phyloP scores from a whole-genome alignment of 2,329 filamentous ascomycete species.

The Neurospora sp. region DNA sequence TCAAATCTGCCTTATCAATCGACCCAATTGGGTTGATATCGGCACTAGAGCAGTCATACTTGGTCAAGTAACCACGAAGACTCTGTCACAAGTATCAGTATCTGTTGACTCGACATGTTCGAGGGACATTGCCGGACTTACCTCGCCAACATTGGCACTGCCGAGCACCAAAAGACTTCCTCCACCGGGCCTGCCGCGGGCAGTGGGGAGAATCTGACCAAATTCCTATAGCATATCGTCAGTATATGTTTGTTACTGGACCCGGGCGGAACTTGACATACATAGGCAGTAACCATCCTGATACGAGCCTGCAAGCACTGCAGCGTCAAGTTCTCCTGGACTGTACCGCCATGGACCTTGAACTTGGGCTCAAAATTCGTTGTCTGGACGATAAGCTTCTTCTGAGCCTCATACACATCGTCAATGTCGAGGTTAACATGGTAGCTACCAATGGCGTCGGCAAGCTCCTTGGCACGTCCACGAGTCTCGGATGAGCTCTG shows the following conservation, averaged over 20 bases:
- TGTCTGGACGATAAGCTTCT: conserved; percentile 46
- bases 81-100: conserved; percentile 27
- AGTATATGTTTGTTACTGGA: conserved; percentile 43
- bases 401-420: conserved; percentile 49
- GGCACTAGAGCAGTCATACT: conserved; percentile 48
- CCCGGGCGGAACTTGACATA: conserved; percentile 35
- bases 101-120: conserved; percentile 18
- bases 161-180: conserved; percentile 58
- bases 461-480: conserved; percentile 51
- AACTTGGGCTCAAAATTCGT: conserved; percentile 45
- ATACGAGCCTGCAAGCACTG: conserved; percentile 61
- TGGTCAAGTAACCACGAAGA: conserved; percentile 47
- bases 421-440: conserved; percentile 71
- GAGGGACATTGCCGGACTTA: neutral
- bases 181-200: conserved; percentile 43
- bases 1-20: conserved; percentile 57
- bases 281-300: conserved; percentile 53
- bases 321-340: conserved; percentile 52
- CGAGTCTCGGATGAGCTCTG: conserved; percentile 59
- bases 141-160: conserved; percentile 52
- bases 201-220: conserved; percentile 52
- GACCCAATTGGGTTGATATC: conserved; percentile 49
- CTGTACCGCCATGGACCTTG: conserved; percentile 54
- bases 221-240: conserved; percentile 29
- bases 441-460: conserved; percentile 55